Evolutionary conservation across 139 green algal species (phyloP).

Genomic region (Dunaliella sp.): DNA sequence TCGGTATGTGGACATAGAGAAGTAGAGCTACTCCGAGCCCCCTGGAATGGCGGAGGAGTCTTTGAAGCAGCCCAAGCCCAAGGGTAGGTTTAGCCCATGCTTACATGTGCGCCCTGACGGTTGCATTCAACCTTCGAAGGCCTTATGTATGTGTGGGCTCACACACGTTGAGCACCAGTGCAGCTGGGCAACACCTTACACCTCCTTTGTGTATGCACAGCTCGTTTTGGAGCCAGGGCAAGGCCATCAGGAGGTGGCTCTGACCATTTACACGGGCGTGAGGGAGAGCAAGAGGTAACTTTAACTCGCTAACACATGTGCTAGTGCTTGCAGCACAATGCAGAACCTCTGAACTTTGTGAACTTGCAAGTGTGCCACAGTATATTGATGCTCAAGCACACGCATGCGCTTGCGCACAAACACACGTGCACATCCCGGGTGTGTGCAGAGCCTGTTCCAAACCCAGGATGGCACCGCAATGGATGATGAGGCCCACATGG

Average conservation of each 20-base stretch:
- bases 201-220: neutral
- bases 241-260: neutral
- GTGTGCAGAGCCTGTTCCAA: neutral
- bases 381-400: neutral
- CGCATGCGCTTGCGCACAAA: neutral
- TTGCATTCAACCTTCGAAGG: neutral
- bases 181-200: too few species aligned
- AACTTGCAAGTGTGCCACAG: neutral
- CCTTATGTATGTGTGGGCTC: neutral
- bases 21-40: neutral
- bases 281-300: neutral
- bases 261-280: neutral
- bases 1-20: neutral
- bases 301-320: neutral
- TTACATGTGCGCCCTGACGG: neutral
- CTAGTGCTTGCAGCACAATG: neutral
- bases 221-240: neutral
- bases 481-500: constrained; percentile 26
- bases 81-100: too few species aligned
- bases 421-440: neutral
- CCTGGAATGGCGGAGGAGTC: neutral
- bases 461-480: neutral
- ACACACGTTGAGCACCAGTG: neutral
- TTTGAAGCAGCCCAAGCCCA: constrained; percentile 21
- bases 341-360: neutral